Evolutionary conservation across 768 basidiomycete species (phyloP), one percentile per base, ranked within the genome.

Genomic region (Grammothele lineata): DNA sequence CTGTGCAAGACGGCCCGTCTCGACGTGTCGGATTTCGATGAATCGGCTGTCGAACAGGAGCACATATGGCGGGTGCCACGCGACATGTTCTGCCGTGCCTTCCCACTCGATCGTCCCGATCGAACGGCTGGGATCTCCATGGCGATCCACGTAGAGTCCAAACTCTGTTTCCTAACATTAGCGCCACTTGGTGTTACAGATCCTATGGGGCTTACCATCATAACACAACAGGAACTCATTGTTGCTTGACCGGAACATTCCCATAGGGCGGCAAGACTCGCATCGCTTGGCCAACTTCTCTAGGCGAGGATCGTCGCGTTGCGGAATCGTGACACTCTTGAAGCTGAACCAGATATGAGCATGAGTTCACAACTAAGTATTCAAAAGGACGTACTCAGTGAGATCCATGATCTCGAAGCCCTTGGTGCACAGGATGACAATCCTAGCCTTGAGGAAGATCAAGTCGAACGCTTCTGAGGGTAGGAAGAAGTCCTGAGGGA

Each of bases 401-500:
- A 97, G 76, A 57, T 97, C 92, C 88, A 98, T 97, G 58, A 97
- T 95, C 66, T 97, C 94, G 58, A 97, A 97, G 33, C 94, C 93
- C 60, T 90, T 91, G 0, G 88, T 83, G 57, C 94, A 94, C 23
- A 96, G 76, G 47, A 99, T 88, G 3, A 89, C 93, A 52, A 99
- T 87, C 68, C 87, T 89, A 8, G 88, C 87, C 63, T 94, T 93
- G 47, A 97, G 71, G 76, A 97, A 98, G 51, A 92, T 83, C 35
- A 97, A 72, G 60, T 92, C 88, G 53, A 82, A 91, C 0, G 93
- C 85, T 61, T 96, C 92, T 0, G 88, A 92, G 2, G 90, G 92
- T 40, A 95, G 66, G 78, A 91, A 94, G 69, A 93, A 95, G 68
- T 94, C 90, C 76, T 79, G 46, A 22, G 26, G 27, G 9, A 26